Base-by-base conservation (phyloP, 345 rosid species). In the Bretschneidera sinensis region DNA sequence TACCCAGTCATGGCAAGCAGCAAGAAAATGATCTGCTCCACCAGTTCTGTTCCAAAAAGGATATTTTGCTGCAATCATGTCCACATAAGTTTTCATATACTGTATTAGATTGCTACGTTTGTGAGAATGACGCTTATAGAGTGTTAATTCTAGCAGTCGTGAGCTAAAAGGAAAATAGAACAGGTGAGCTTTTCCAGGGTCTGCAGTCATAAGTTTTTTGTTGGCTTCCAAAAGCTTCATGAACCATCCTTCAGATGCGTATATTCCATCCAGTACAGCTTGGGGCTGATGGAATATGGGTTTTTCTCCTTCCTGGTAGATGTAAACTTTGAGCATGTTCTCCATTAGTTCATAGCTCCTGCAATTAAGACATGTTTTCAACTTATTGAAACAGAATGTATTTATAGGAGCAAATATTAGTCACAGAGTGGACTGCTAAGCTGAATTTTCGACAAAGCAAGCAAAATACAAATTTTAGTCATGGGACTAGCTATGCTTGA, bases 1-100 rank as follows among this genome's bases (percentile, higher is more conserved):
- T 80, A 89, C 98, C 98, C 96, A 92, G 69, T 92, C 98, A 67
- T 92, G 98, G 74, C 98, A 92, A 79, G 98, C 97, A 20, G 79
- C 97, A 0, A 92, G 86, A 55, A 92, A 92, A 75, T 92, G 98
- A 76, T 92, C 98, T 5, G 87, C 80, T 62, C 98, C 98, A 52
- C 64, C 81, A 31, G 97, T 92, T 78, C 85, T 80, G 62, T 89
- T 92, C 98, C 98, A 92, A 82, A 79, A 89, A 62, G 71, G 75
- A 74, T 92, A 77, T 69, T 78, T 87, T 15, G 82, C 75, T 5
- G 83, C 66, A 35, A 92, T 79, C 74, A 72, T 28, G 64, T 80
- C 87, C 75, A 85, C 60, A 31, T 89, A 92, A 47, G 58, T 71
- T 79, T 82, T 81, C 74, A 92, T 64, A 70, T 74, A 84, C 51